Conservation (phyloP, 345 rosid genomes). For the Populus pruinosa region DNA sequence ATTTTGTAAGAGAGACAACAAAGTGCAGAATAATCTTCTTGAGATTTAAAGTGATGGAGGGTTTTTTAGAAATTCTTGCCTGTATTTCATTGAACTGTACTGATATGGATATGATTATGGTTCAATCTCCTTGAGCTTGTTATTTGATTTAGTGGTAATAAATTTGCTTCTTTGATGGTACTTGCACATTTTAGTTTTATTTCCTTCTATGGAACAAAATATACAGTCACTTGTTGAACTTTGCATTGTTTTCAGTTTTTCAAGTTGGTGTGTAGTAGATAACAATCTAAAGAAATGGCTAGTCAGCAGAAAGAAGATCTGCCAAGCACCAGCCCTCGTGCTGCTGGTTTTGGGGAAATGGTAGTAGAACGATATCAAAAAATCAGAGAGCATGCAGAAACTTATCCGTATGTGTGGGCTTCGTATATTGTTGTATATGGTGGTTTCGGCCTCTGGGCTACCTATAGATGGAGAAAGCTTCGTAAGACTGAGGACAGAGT, state of each 20-base stretch:
- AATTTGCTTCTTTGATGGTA: not conserved
- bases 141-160: not conserved
- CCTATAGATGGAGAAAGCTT: conserved; percentile 82
- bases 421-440: conserved; percentile 85
- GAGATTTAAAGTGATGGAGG: not conserved
- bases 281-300: conserved; percentile 29
- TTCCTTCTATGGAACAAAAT: not conserved
- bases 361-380: conserved; percentile 52
- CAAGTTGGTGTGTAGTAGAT: not conserved
- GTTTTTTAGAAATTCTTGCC: not conserved
- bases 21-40: not conserved
- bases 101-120: not conserved
- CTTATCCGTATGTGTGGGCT: conserved; percentile 90
- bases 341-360: conserved; percentile 35
- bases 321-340: conserved; percentile 24
- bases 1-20: not conserved
- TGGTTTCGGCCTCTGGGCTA: conserved; percentile 62
- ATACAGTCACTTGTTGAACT: not conserved
- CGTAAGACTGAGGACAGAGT: conserved; percentile 87
- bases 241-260: not conserved
- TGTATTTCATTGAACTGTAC: not conserved
- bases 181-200: not conserved
- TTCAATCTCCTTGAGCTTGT: not conserved
- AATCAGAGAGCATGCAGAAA: conserved; percentile 70
- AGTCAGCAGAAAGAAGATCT: conserved; percentile 36